phyloP scores from a whole-genome alignment of 495 filamentous ascomycete species.

The Penicillium longicatenatum region DNA sequence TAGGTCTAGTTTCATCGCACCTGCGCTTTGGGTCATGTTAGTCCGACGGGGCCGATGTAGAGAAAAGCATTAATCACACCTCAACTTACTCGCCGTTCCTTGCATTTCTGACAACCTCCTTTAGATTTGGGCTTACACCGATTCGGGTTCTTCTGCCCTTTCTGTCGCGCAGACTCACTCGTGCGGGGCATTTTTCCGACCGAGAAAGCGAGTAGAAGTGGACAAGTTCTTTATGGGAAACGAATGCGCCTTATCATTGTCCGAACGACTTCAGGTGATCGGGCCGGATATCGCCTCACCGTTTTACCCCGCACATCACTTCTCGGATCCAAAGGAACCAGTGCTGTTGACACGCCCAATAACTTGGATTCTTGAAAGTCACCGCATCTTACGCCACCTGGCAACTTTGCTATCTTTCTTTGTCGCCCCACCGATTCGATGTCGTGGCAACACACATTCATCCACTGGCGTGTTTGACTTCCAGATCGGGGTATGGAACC shows the following conservation, averaged over 20 bases:
- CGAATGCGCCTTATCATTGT: conserved; percentile 8
- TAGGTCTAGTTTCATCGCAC: conserved; percentile 30
- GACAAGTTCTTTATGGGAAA: neutral
- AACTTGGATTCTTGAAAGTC: neutral
- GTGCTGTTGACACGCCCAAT: conserved; percentile 1
- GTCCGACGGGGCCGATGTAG: neutral
- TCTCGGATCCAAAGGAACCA: conserved; percentile 1
- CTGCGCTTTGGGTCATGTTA: conserved; percentile 22
- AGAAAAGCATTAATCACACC: conserved; percentile 11
- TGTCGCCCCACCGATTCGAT: neutral
- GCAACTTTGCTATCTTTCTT: neutral
- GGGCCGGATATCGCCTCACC: conserved; percentile 9
- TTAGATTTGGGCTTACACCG: conserved; percentile 29
- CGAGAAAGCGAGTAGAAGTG: neutral
- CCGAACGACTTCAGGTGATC: conserved; percentile 6
- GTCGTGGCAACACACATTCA: conserved; percentile 2
- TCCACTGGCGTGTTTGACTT: conserved; percentile 1
- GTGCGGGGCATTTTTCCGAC: conserved; percentile 7
- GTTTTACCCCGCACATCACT: conserved; percentile 9
- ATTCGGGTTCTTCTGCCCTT: conserved; percentile 30
- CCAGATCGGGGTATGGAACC: neutral
- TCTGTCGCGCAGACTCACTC: conserved; percentile 4
- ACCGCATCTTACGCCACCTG: conserved; percentile 1
- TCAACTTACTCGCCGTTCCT: conserved; percentile 32
- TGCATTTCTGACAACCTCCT: conserved; percentile 28